These are phyloP conservation scores for Mucor indicus DNA, from an alignment of 371 early-diverging fungal species.

Conservation along the genomic window DNA sequence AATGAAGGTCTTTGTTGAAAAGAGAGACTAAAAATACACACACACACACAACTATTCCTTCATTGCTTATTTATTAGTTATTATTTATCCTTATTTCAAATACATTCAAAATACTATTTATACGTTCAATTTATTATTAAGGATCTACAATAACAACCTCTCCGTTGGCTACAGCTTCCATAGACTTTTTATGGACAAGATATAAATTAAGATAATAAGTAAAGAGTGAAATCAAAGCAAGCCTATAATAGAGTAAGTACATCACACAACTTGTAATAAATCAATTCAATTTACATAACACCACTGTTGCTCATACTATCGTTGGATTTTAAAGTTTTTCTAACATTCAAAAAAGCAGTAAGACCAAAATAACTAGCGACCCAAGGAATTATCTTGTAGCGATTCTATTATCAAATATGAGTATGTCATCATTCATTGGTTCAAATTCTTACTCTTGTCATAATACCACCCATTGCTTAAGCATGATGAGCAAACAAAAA, in stretches of 20 bases:
- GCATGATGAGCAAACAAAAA: too few species aligned
- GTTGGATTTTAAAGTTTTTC: slow-evolving; percentile 32
- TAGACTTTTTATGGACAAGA: slow-evolving; percentile 22
- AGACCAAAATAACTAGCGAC: slow-evolving; percentile 43
- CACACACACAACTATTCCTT: too few species aligned
- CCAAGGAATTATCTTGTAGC: slow-evolving; percentile 40
- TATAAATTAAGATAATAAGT: slow-evolving; percentile 45
- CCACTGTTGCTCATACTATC: slow-evolving; percentile 35
- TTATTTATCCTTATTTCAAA: too few species aligned
- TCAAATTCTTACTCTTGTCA: slow-evolving; percentile 32
- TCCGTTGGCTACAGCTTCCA: slow-evolving; percentile 17
- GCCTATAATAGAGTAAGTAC: slow-evolving; percentile 10
- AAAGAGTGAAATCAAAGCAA: slow-evolving; percentile 34
- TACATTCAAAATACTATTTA: too few species aligned
- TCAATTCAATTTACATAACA: slow-evolving; percentile 28
- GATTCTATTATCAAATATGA: slow-evolving; percentile 20
- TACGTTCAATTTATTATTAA: too few species aligned
- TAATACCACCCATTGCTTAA: slow-evolving; percentile 45
- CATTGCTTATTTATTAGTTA: too few species aligned
- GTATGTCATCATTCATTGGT: not conserved
- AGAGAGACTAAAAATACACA: slow-evolving; percentile 1
- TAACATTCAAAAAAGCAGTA: slow-evolving; percentile 31
- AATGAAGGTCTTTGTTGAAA: slow-evolving; percentile 34
- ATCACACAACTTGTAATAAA: not conserved
- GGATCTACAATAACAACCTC: slow-evolving; percentile 5